Evolutionary conservation across 495 filamentous ascomycete genomes (phyloP).

Genomic region (Hamigera avellanea): DNA sequence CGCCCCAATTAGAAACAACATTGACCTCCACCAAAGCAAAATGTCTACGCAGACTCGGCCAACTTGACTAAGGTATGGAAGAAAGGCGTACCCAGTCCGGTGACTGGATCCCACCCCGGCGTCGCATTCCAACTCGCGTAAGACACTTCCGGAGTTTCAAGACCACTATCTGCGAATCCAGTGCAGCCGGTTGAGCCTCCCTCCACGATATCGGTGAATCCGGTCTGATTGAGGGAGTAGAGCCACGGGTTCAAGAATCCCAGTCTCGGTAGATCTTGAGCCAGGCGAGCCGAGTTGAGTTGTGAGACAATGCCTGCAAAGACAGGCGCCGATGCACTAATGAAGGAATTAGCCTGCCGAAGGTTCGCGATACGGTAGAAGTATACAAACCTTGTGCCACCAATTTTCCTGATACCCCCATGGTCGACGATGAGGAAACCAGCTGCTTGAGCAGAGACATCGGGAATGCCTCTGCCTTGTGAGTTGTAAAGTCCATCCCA

Average conservation of each 20-base stretch:
- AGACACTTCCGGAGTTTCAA: slow-evolving; percentile 22
- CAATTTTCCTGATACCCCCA: slow-evolving; percentile 17
- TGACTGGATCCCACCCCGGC: slow-evolving; percentile 36
- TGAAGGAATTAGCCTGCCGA: too few species aligned
- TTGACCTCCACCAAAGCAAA: too few species aligned
- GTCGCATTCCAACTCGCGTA: slow-evolving; percentile 53
- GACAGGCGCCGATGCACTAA: slow-evolving; percentile 38
- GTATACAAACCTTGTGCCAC: slow-evolving; percentile 31
- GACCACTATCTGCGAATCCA: slow-evolving; percentile 14
- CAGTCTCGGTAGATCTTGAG: slow-evolving; percentile 31
- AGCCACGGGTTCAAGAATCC: slow-evolving; percentile 59
- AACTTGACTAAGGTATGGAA: slow-evolving; percentile 14
- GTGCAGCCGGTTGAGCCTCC: slow-evolving; percentile 44
- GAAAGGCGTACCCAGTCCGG: slow-evolving; percentile 21
- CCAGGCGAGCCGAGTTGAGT: slow-evolving; percentile 45
- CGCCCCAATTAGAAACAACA: too few species aligned
- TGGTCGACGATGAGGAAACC: slow-evolving; percentile 31
- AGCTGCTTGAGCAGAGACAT: slow-evolving; percentile 47
- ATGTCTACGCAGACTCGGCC: slow-evolving; percentile 1
- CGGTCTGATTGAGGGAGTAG: slow-evolving; percentile 34
- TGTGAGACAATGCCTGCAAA: slow-evolving; percentile 44
- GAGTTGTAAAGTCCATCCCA: slow-evolving; percentile 43
- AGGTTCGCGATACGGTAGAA: too few species aligned
- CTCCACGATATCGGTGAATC: slow-evolving; percentile 45
- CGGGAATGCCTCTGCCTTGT: slow-evolving; percentile 59